phyloP scores from a whole-genome alignment of 306 rosid species.

The Delonix regia region DNA sequence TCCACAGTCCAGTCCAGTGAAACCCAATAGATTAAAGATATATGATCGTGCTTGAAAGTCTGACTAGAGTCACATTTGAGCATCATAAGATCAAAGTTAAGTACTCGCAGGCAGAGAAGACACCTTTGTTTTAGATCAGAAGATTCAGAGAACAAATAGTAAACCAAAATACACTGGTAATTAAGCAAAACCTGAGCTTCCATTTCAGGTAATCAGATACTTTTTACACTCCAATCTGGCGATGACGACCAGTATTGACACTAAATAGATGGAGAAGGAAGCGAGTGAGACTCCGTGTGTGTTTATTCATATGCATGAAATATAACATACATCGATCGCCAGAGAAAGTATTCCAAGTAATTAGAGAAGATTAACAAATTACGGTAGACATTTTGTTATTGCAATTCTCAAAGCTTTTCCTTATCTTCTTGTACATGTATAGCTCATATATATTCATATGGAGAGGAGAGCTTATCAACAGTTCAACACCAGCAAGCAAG shows the following conservation, averaged over 20 bases:
- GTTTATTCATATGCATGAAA: constrained; percentile 27
- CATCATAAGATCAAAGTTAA: background rate
- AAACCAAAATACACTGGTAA: background rate
- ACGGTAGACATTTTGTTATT: background rate
- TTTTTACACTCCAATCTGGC: constrained; percentile 1
- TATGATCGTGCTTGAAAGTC: background rate
- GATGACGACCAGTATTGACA: background rate
- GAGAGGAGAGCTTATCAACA: background rate
- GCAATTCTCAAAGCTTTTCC: background rate
- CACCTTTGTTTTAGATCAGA: background rate
- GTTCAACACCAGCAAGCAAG: background rate
- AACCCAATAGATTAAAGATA: background rate
- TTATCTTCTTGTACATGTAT: background rate
- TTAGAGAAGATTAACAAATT: background rate
- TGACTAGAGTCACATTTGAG: background rate
- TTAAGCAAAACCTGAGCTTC: background rate
- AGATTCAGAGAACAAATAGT: background rate
- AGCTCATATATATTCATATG: constrained; percentile 7
- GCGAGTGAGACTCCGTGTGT: background rate
- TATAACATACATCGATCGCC: background rate
- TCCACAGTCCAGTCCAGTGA: background rate
- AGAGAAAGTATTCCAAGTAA: background rate
- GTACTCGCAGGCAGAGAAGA: background rate
- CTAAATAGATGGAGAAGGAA: background rate
- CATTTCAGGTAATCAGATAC: background rate